Evolutionary conservation across 2,329 filamentous ascomycete species (phyloP).

Genomic region (Fusarium sp.): DNA sequence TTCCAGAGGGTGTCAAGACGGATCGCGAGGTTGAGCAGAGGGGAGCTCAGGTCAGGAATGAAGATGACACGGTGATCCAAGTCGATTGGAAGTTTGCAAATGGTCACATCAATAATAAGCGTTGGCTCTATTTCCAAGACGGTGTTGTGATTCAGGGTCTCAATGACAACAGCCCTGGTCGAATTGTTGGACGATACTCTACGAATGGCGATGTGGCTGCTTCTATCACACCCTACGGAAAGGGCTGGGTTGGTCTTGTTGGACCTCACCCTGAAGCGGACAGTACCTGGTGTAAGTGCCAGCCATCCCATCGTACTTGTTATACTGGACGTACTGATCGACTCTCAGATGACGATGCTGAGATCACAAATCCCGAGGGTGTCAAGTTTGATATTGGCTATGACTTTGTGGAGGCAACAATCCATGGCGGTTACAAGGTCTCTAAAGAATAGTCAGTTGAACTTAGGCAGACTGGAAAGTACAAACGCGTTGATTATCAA

Average conservation of each 20-base stretch:
- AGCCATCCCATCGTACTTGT: fast-evolving
- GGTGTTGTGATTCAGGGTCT: constrained; percentile 16
- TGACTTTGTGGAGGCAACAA: constrained; percentile 5
- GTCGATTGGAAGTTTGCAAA: constrained; percentile 10
- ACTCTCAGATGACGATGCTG: neutral
- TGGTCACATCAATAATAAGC: neutral
- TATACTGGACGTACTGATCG: neutral
- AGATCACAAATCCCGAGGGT: constrained; percentile 2
- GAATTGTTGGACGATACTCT: neutral
- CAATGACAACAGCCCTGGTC: neutral
- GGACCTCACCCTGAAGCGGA: constrained; percentile 19
- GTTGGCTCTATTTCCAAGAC: constrained; percentile 22
- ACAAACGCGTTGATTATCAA: no score
- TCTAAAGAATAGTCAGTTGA: no score
- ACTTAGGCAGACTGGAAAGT: no score
- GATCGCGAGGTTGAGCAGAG: constrained; percentile 9
- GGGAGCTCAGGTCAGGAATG: neutral
- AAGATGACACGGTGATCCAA: neutral
- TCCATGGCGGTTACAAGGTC: neutral
- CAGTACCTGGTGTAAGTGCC: constrained; percentile 10
- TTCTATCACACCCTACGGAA: constrained; percentile 10
- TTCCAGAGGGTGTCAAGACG: neutral
- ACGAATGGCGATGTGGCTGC: constrained; percentile 9
- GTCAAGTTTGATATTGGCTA: constrained; percentile 8
- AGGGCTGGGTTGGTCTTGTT: constrained; percentile 23